Conservation (phyloP, 1,139 yeast genomes). For the Suhomyces atakaporum region DNA sequence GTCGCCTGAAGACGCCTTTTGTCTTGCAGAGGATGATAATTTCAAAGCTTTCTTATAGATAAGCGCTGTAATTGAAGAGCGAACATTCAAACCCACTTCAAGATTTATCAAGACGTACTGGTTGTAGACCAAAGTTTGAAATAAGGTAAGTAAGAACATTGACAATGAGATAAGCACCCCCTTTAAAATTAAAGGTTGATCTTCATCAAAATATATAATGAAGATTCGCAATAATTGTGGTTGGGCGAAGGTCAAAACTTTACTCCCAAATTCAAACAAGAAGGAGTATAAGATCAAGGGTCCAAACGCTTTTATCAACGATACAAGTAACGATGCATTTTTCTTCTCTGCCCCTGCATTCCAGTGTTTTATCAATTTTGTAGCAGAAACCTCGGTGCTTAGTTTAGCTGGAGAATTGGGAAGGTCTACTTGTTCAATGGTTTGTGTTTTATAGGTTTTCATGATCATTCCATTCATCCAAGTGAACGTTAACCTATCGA, state of each 20-base stretch:
- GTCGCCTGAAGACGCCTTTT: slow-evolving; percentile 54
- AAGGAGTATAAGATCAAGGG: slow-evolving; percentile 43
- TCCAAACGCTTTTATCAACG: slow-evolving; percentile 54
- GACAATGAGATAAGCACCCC: slow-evolving; percentile 54
- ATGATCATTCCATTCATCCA: slow-evolving; percentile 63
- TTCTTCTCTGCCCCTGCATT: slow-evolving; percentile 5
- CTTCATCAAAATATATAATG: slow-evolving; percentile 47
- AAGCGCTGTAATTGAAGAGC: slow-evolving; percentile 52
- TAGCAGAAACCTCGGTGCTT: slow-evolving; percentile 35
- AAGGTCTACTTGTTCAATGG: slow-evolving; percentile 52
- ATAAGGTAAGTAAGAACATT: slow-evolving; percentile 50
- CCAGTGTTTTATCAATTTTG: slow-evolving; percentile 24
- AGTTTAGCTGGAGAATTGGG: slow-evolving; percentile 56
- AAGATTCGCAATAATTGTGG: slow-evolving; percentile 58
- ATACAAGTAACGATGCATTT: slow-evolving; percentile 39
- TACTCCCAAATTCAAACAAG: slow-evolving; percentile 46
- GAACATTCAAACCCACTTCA: slow-evolving; percentile 53
- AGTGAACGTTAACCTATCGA: slow-evolving; percentile 54
- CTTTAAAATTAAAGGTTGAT: slow-evolving; percentile 44
- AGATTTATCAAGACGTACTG: slow-evolving; percentile 53
- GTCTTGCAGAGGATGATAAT: slow-evolving; percentile 49
- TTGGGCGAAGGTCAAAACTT: slow-evolving; percentile 49
- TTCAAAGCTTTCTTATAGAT: slow-evolving; percentile 53
- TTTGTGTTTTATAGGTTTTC: slow-evolving; percentile 49
- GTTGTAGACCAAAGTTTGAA: slow-evolving; percentile 51